Base-by-base conservation (phyloP, 345 rosid genomes). In the Eutrema japonicum region DNA sequence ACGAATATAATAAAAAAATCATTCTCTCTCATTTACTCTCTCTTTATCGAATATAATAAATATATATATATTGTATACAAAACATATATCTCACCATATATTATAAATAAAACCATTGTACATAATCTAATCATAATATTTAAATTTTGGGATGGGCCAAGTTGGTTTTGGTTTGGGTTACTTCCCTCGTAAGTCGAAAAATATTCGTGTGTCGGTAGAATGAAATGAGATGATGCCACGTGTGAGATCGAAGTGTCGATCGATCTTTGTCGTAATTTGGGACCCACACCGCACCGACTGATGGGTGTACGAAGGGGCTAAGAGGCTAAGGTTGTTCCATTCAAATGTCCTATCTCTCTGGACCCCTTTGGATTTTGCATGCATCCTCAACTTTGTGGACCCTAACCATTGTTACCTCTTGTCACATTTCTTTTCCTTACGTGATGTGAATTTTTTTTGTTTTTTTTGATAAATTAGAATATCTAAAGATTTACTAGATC, bases 181-280 rank as follows among this genome's bases (percentile, higher is more conserved):
- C 79, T 59, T 84, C 80, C 86, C 85, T 85, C 88, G 87, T 67
- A 82, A 81, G 77, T 79, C 72, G 66, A 80, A 72, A 70, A 66
- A 85, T 78, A 82, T 84, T 84, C 85, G 81, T 77, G 40, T 74
- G 78, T 67, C 78, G 78, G 73, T 74, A 74, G 66, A 67, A 41
- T 47, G 32, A 18, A 59, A 66, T 32, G 47, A 50, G 53, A 66
- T 58, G 38, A 58, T 3, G 73, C 68, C 78, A 74, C 62, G 60
- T 74, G 54, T 10, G 29, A 65, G 59, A 56, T 74, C 51, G 55
- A 52, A 47, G 29, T 46, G 12, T 66, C 2, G 70, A 73, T 38
- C 66, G 54, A 47, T 65, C 49, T 74, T 49, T 58, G 78, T 74
- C 73, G 73, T 56, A 14, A 8, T 22, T 32, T 0, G 22, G 56